A percentile compares a stretch with the other conserved stretches of the same genome.
Conservation (phyloP, 2,329 filamentous ascomycete species). For the Incumbomyces delicatus region DNA sequence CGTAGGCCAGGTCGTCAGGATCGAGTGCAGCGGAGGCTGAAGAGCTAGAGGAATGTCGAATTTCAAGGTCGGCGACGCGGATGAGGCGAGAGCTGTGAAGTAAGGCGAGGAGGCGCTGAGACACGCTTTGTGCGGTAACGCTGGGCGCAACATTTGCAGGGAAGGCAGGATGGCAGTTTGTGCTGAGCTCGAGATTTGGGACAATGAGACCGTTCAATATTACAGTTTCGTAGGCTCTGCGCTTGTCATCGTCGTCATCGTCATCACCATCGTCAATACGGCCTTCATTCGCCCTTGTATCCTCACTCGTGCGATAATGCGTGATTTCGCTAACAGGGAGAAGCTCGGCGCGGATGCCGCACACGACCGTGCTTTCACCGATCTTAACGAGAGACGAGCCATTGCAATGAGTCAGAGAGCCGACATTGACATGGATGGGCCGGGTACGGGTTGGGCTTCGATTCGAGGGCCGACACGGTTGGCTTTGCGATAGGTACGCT, state of each 20-base stretch:
- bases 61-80: slow-evolving; percentile 57
- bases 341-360: slow-evolving; percentile 80
- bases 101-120: slow-evolving; percentile 66
- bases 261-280: slow-evolving; percentile 13
- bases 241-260: no score
- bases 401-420: slow-evolving; percentile 78
- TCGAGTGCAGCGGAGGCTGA: slow-evolving; percentile 36
- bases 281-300: slow-evolving; percentile 24
- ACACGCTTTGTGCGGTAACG: slow-evolving; percentile 71
- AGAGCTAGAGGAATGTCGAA: slow-evolving; percentile 49
- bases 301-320: slow-evolving; percentile 44
- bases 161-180: slow-evolving; percentile 79
- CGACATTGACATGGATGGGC: slow-evolving; percentile 64
- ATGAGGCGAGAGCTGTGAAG: slow-evolving; percentile 64
- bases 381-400: slow-evolving; percentile 80
- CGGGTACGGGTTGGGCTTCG: slow-evolving; percentile 62
- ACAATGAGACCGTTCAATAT: slow-evolving; percentile 60
- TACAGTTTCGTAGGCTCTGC: slow-evolving; percentile 27
- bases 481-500: slow-evolving; percentile 62
- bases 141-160: slow-evolving; percentile 63
- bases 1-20: slow-evolving; percentile 22
- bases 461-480: slow-evolving; percentile 68
- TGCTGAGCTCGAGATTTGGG: slow-evolving; percentile 86
- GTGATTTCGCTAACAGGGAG: slow-evolving; percentile 66
- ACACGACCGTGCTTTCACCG: slow-evolving; percentile 78